Conservation (phyloP, 2,329 filamentous ascomycete species). For the Teratosphaeriaceae sp. region DNA sequence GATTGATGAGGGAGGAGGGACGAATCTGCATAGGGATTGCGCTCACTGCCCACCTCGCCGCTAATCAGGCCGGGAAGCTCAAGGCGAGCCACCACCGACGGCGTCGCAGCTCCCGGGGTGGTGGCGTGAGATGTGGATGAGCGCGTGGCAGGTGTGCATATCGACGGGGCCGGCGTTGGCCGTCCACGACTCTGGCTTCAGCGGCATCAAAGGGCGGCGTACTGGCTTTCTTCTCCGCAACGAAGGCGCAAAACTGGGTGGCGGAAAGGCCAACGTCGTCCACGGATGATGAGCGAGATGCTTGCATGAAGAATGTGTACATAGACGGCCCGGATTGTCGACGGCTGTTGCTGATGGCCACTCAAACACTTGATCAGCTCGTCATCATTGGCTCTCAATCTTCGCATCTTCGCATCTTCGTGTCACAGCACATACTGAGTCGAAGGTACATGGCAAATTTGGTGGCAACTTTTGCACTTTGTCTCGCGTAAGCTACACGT, state of each 20-base stretch:
- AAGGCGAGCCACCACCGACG: too few species aligned
- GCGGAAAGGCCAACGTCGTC: constrained; percentile 3
- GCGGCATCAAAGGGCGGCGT: constrained; percentile 4
- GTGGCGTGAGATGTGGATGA: not conserved
- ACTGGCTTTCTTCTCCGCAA: not conserved
- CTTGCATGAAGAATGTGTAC: constrained; percentile 4
- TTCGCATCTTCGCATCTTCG: too few species aligned
- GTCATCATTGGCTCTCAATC: not conserved
- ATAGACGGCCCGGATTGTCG: constrained; percentile 3
- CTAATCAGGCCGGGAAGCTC: not conserved
- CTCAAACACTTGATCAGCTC: not conserved
- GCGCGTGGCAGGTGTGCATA: not conserved
- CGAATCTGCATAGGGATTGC: too few species aligned
- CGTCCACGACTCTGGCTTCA: not conserved
- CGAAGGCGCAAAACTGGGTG: not conserved
- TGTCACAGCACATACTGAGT: too few species aligned
- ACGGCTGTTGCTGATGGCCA: constrained; percentile 1
- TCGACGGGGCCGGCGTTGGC: too few species aligned
- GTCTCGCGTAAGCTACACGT: not conserved
- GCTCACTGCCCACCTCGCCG: not conserved
- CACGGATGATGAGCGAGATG: constrained; percentile 3
- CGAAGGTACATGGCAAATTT: too few species aligned
- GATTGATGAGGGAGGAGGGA: constrained; percentile 24
- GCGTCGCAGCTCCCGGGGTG: too few species aligned
- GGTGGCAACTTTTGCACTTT: too few species aligned